Base-by-base conservation (phyloP, 257 asterid genomes). In the Nicotiana tabacum region DNA sequence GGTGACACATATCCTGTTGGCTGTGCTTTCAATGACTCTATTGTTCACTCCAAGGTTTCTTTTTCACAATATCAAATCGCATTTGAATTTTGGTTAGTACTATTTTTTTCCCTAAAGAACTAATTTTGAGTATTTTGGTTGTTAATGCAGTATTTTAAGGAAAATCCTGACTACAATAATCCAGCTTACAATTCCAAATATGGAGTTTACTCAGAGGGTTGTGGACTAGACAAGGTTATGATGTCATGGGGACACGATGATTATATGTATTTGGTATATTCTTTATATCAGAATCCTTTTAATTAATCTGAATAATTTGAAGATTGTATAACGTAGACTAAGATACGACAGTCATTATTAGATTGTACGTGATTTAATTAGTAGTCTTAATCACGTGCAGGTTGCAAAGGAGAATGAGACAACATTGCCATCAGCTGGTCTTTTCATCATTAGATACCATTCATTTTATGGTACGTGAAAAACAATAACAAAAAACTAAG, bases 181-280 rank as follows among this genome's bases (percentile, higher is more conserved):
- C 84, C 93, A 13, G 43, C 89, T 83, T 94, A 92, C 87, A 85
- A 91, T 33, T 88, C 93, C 48, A 92, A 89, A 56, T 84, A 77
- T 60, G 99, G 99, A 81, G 89, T 87, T n/a, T 96, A 94, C 32
- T 80, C 88, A 33, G 80, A 93, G 79, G 91, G 96, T 0, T 92
- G 98, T 87, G 98, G 99, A 6, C 90, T 96, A 0, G 88, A 92
- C 72, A 93, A 93, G 51, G 97, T 93, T 37, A 61, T 88, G 85
- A 90, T 96, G 98, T 96, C 99, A 9, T 96, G 97, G 95, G 99
- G 99, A 11, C 99, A 93, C 2, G 99, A 94, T 65, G 99, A 94
- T 68, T 96, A 94, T 77, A 96, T 96, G 98, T 92, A 93, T 82
- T 21, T 94, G 97, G 99, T 94, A 90, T 13, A 21, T 9, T 0